Conservation (phyloP, 23 red algal genomes). For the Cyanidioschyzon merolae region DNA sequence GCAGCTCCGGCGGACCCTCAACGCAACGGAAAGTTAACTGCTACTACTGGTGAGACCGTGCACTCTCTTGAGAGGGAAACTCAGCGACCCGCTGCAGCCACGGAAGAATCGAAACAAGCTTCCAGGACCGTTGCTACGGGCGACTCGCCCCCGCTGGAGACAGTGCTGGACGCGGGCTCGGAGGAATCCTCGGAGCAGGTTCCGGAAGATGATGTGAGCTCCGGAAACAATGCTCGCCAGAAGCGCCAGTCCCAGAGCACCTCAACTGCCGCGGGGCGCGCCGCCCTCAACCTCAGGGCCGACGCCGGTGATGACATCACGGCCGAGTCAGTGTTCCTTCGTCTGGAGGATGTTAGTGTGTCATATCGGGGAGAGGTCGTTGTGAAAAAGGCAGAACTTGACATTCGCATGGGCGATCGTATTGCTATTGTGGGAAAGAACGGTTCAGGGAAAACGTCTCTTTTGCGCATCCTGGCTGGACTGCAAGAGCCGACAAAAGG, state of each 20-base stretch:
- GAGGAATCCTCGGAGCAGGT: neutral
- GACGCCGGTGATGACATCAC: neutral
- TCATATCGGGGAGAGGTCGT: neutral
- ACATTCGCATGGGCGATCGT: constrained; percentile 72
- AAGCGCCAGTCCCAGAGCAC: neutral
- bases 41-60: neutral
- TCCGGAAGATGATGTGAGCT: neutral
- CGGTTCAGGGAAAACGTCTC: constrained; percentile 81
- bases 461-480: constrained; percentile 76
- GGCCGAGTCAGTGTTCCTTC: neutral
- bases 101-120: neutral
- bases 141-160: neutral
- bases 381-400: constrained; percentile 12
- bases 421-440: constrained; percentile 87
- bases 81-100: neutral
- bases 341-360: constrained; percentile 2
- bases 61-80: too few relatives aligned
- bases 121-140: neutral
- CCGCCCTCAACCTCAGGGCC: neutral
- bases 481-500: constrained; percentile 52
- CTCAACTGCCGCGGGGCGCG: neutral
- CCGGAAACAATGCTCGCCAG: too few relatives aligned
- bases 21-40: neutral
- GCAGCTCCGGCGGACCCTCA: neutral
- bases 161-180: neutral